phyloP scores from a whole-genome alignment of 495 filamentous ascomycete genomes.

The Clavariopsis aquatica region DNA sequence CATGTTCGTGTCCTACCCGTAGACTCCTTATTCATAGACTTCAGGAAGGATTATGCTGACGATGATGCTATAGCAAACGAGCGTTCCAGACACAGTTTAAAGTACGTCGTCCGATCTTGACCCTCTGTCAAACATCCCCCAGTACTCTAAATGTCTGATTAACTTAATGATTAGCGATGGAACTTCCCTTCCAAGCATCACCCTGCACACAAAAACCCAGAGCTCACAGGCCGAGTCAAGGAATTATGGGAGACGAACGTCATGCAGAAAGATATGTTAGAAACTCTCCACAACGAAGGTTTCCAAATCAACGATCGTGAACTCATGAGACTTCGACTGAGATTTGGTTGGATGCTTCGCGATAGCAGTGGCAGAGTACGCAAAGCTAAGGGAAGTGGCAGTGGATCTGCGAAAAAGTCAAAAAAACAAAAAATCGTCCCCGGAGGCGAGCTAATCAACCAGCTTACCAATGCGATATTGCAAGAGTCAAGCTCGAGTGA shows the following conservation, averaged over 20 bases:
- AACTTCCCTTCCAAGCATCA: slow-evolving; percentile 73
- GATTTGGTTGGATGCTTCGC: slow-evolving; percentile 56
- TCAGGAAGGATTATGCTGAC: not conserved
- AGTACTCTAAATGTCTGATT: slow-evolving; percentile 1
- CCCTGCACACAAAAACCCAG: slow-evolving; percentile 65
- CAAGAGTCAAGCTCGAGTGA: slow-evolving; percentile 13
- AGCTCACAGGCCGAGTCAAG: slow-evolving; percentile 65
- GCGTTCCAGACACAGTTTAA: slow-evolving; percentile 73
- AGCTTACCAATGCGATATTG: slow-evolving; percentile 21
- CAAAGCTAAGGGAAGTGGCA: slow-evolving; percentile 41
- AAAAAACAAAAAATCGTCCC: slow-evolving; percentile 2
- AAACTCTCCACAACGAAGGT: slow-evolving; percentile 67
- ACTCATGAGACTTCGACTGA: slow-evolving; percentile 64
- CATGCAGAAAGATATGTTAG: slow-evolving; percentile 69
- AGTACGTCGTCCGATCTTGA: slow-evolving; percentile 12
- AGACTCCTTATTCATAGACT: not conserved
- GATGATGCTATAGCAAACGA: slow-evolving; percentile 58
- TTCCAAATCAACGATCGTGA: slow-evolving; percentile 70
- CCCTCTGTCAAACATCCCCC: too few relatives aligned
- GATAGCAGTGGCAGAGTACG: slow-evolving; percentile 55
- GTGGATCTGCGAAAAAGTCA: slow-evolving; percentile 5
- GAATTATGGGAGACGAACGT: slow-evolving; percentile 77
- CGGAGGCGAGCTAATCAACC: slow-evolving; percentile 13
- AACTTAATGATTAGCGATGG: slow-evolving; percentile 54
- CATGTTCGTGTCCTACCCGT: not conserved